Evolutionary conservation across 495 filamentous ascomycete species (phyloP).

Genomic region (Tricharina praecox): DNA sequence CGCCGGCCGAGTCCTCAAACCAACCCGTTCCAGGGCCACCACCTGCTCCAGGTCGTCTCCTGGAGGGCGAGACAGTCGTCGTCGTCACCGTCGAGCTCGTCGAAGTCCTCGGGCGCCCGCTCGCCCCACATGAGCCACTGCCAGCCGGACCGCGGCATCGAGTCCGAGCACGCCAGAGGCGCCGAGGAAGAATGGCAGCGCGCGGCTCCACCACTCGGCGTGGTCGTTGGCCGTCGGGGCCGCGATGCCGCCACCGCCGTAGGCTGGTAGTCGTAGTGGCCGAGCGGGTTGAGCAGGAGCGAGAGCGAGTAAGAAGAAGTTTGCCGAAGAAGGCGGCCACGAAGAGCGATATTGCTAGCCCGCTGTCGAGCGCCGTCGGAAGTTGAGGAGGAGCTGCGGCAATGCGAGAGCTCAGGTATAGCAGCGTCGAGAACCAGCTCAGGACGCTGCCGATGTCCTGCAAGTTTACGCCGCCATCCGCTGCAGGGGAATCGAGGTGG

Average conservation of each 20-base stretch:
- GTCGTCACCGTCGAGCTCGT: neutral
- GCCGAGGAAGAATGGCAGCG: slow-evolving; percentile 54
- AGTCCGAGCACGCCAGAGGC: slow-evolving; percentile 50
- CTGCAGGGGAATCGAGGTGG: slow-evolving; percentile 21
- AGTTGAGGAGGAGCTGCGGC: slow-evolving; percentile 59
- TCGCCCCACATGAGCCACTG: slow-evolving; percentile 48
- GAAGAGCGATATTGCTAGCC: slow-evolving; percentile 52
- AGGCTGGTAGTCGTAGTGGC: slow-evolving; percentile 44
- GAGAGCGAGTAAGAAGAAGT: slow-evolving; percentile 53
- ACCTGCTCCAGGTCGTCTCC: neutral
- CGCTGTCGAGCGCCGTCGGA: slow-evolving; percentile 52
- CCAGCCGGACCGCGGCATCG: slow-evolving; percentile 47
- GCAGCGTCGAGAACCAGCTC: slow-evolving; percentile 48
- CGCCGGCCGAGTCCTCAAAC: slow-evolving; percentile 3
- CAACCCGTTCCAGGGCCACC: slow-evolving; percentile 11
- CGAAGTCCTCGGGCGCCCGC: slow-evolving; percentile 6
- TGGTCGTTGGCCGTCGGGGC: slow-evolving; percentile 41
- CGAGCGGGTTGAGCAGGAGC: slow-evolving; percentile 49
- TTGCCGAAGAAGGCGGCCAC: slow-evolving; percentile 57
- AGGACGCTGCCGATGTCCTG: slow-evolving; percentile 36
- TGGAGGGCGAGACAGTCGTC: neutral
- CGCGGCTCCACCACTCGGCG: slow-evolving; percentile 39
- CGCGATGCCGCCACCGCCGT: slow-evolving; percentile 52
- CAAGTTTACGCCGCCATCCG: slow-evolving; percentile 23
- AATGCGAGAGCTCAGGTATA: slow-evolving; percentile 57